A percentile compares a stretch with the other conserved stretches of the same genome.
Conservation (phyloP, 2,329 filamentous ascomycete genomes). For the Xylariaceae sp. region DNA sequence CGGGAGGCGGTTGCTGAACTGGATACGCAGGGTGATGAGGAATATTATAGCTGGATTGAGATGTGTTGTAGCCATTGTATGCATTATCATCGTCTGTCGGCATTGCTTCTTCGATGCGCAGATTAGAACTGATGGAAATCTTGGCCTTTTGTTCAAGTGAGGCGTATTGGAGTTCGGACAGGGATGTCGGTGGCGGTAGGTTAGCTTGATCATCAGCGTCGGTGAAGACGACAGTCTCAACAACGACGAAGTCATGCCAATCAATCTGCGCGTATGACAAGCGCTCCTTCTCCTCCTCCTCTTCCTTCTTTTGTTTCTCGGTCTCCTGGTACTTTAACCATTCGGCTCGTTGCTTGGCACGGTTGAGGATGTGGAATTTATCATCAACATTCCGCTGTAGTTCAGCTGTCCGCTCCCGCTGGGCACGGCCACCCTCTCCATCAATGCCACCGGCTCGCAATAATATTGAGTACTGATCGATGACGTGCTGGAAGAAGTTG, state of each 20-base stretch:
- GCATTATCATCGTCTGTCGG: slow-evolving; percentile 68
- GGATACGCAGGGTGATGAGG: slow-evolving; percentile 41
- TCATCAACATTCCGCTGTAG: slow-evolving; percentile 71
- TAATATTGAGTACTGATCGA: slow-evolving; percentile 88
- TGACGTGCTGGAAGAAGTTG: slow-evolving; percentile 86
- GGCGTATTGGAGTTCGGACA: slow-evolving; percentile 87
- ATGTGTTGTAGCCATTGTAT: slow-evolving; percentile 43
- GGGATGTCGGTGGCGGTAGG: slow-evolving; percentile 80
- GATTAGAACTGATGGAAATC: slow-evolving; percentile 73
- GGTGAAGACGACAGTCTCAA: slow-evolving; percentile 89
- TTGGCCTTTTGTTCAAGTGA: slow-evolving; percentile 93
- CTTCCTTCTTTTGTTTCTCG: slow-evolving; percentile 84
- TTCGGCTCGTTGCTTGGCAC: slow-evolving; percentile 79
- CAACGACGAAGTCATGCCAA: slow-evolving; percentile 95
- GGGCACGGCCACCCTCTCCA: slow-evolving; percentile 60
- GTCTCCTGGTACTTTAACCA: slow-evolving; percentile 79
- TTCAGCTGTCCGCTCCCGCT: slow-evolving; percentile 66
- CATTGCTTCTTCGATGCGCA: slow-evolving; percentile 92
- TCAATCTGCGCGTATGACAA: slow-evolving; percentile 78
- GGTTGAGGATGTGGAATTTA: slow-evolving; percentile 71
- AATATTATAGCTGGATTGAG: slow-evolving; percentile 36
- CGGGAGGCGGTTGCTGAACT: slow-evolving; percentile 37
- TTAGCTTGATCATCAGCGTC: slow-evolving; percentile 82
- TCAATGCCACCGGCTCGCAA: slow-evolving; percentile 63
- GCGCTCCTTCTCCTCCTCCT: slow-evolving; percentile 77